Evolutionary conservation across 2,329 filamentous ascomycete species (phyloP).

Genomic region (Aspergillus aculeatinus): DNA sequence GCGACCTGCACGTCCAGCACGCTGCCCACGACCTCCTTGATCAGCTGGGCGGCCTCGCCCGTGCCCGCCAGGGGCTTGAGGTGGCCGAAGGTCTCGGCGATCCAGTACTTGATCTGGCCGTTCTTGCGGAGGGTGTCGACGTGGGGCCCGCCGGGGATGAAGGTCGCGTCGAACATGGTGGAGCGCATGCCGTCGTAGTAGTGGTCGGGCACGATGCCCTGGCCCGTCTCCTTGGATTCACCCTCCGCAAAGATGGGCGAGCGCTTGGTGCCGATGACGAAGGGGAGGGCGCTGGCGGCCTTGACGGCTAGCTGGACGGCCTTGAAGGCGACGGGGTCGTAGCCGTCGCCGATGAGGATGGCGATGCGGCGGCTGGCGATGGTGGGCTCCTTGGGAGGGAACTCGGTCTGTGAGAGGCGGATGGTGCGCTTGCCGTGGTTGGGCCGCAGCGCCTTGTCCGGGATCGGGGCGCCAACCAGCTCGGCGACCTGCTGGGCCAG

Average conservation of each 20-base stretch:
- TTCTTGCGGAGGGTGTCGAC: conserved; percentile 64
- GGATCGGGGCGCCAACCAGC: conserved; percentile 67
- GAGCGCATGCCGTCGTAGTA: conserved; percentile 79
- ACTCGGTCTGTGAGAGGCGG: conserved; percentile 65
- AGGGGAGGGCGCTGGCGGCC: conserved; percentile 63
- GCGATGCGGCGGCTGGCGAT: conserved; percentile 71
- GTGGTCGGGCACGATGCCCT: conserved; percentile 66
- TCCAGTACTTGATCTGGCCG: conserved; percentile 71
- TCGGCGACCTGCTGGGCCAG: conserved; percentile 68
- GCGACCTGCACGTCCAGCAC: conserved; percentile 52
- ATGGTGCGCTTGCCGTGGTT: conserved; percentile 69
- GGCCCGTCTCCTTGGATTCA: conserved; percentile 44
- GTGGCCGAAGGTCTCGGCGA: conserved; percentile 77
- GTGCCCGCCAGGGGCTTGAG: conserved; percentile 74
- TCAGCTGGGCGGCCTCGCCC: conserved; percentile 42
- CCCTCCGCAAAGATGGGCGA: conserved; percentile 61
- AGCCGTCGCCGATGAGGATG: conserved; percentile 75
- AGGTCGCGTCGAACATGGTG: conserved; percentile 74
- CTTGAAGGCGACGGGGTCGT: conserved; percentile 64
- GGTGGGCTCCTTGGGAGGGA: conserved; percentile 60
- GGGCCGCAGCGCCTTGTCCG: conserved; percentile 48
- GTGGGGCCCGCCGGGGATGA: conserved; percentile 69
- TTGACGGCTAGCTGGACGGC: conserved; percentile 64
- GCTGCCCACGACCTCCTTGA: conserved; percentile 40
- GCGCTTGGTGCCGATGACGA: conserved; percentile 69